These are phyloP conservation scores for Penicillium flavigenum DNA, from an alignment of 495 filamentous ascomycete species.

Conservation along the genomic window DNA sequence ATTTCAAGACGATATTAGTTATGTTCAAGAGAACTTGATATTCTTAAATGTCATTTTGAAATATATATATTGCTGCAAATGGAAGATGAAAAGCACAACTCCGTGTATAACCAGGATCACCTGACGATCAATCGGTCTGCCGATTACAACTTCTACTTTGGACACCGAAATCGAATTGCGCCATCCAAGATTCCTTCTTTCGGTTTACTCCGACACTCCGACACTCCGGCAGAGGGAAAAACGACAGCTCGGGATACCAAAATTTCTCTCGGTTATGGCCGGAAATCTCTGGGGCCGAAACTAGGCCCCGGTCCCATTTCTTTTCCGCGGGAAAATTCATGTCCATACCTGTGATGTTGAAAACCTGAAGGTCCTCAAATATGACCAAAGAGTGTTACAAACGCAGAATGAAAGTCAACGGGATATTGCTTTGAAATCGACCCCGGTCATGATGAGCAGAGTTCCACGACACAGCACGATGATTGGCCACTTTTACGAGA, in stretches of 20 bases:
- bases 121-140: not conserved
- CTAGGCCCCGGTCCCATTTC: slow-evolving; percentile 11
- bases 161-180: slow-evolving; percentile 12
- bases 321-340: slow-evolving; percentile 22
- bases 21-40: not conserved
- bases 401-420: not conserved
- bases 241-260: slow-evolving; percentile 12
- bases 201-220: slow-evolving; percentile 7
- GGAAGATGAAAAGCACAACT: not conserved
- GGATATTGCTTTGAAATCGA: slow-evolving; percentile 11
- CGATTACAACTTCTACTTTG: not conserved
- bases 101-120: not conserved
- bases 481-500: slow-evolving; percentile 18
- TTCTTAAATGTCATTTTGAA: not conserved
- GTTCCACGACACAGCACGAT: not conserved
- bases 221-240: not conserved
- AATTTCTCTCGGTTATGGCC: slow-evolving; percentile 27
- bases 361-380: not conserved
- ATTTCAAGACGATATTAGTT: not conserved
- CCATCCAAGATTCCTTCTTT: not conserved
- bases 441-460: not conserved
- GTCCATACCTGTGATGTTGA: not conserved
- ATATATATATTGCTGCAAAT: not conserved
- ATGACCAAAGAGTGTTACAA: not conserved
- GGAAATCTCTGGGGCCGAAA: slow-evolving; percentile 30